Conservation (phyloP, 2,329 filamentous ascomycete genomes). For the Trichophyton simii region DNA sequence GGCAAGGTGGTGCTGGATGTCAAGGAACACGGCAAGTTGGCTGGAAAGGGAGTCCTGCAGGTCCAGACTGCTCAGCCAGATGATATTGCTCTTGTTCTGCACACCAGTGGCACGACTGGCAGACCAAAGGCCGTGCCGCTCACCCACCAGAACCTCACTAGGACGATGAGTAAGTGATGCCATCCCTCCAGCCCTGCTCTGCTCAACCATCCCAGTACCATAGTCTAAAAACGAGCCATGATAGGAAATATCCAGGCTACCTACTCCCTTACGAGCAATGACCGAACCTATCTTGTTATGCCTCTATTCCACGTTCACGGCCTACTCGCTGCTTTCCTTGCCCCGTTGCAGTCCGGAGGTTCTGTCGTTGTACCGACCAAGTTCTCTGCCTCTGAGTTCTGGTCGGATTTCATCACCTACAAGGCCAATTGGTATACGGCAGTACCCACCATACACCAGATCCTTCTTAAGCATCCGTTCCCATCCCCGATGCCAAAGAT, state of each 20-base stretch:
- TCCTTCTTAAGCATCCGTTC: slow-evolving; percentile 60
- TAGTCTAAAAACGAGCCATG: background rate
- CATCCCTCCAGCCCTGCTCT: no score
- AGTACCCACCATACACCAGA: slow-evolving; percentile 86
- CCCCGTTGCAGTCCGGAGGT: slow-evolving; percentile 61
- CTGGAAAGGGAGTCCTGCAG: slow-evolving; percentile 35
- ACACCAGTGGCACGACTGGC: slow-evolving; percentile 76
- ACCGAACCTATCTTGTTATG: slow-evolving; percentile 81
- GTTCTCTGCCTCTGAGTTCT: slow-evolving; percentile 76
- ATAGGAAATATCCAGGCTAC: slow-evolving; percentile 66
- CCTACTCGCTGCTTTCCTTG: slow-evolving; percentile 69
- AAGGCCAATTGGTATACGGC: slow-evolving; percentile 85
- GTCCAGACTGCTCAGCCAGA: slow-evolving; percentile 53
- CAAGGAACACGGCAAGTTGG: slow-evolving; percentile 60
- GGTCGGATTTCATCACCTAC: slow-evolving; percentile 60
- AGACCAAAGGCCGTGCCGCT: slow-evolving; percentile 74
- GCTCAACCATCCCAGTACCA: background rate
- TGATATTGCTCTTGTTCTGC: slow-evolving; percentile 68
- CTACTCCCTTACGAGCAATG: slow-evolving; percentile 56
- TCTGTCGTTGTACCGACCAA: slow-evolving; percentile 66
- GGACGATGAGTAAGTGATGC: slow-evolving; percentile 56
- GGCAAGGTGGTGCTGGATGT: slow-evolving; percentile 62
- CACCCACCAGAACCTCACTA: slow-evolving; percentile 66
- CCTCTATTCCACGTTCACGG: slow-evolving; percentile 84
- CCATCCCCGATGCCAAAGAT: slow-evolving; percentile 59